A percentile compares a stretch with the other conserved stretches of the same genome.
Conservation (phyloP, 2,329 filamentous ascomycete genomes). For the Arthrinium puccinioides region DNA sequence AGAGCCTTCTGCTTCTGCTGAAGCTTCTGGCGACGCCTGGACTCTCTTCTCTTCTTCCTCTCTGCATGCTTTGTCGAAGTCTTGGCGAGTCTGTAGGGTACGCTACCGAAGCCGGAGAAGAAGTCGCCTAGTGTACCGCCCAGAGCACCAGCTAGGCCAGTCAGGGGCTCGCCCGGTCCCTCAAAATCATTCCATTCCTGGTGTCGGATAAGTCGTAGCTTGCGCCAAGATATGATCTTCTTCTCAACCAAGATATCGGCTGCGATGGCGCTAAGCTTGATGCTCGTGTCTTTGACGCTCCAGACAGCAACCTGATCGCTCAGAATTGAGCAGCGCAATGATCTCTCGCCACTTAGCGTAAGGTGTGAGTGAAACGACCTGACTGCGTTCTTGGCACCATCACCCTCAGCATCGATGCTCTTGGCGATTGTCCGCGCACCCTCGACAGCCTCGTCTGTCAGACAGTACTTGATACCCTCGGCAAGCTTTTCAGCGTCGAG, state of each 20-base stretch:
- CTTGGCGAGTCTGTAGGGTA: slow-evolving; percentile 55
- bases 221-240: slow-evolving; percentile 55
- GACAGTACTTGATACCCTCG: slow-evolving; percentile 62
- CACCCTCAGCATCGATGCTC: slow-evolving; percentile 54
- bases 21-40: slow-evolving; percentile 17
- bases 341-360: slow-evolving; percentile 39
- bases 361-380: slow-evolving; percentile 57
- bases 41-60: slow-evolving; percentile 37
- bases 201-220: slow-evolving; percentile 56
- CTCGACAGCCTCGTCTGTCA: slow-evolving; percentile 51
- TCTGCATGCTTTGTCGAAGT: slow-evolving; percentile 47
- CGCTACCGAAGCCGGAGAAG: slow-evolving; percentile 55
- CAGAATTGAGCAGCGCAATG: slow-evolving; percentile 61
- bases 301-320: slow-evolving; percentile 58
- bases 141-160: slow-evolving; percentile 56
- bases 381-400: slow-evolving; percentile 65
- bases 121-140: slow-evolving; percentile 51
- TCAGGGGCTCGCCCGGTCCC: slow-evolving; percentile 66
- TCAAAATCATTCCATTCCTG: slow-evolving; percentile 73
- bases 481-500: slow-evolving; percentile 57
- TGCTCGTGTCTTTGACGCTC: slow-evolving; percentile 52
- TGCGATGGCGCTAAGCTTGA: slow-evolving; percentile 56
- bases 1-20: slow-evolving; percentile 10
- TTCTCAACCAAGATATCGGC: slow-evolving; percentile 57
- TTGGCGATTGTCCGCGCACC: slow-evolving; percentile 54